These are phyloP conservation scores for Neoboletus magnificus DNA, from an alignment of 768 basidiomycete genomes.

Conservation along the genomic window DNA sequence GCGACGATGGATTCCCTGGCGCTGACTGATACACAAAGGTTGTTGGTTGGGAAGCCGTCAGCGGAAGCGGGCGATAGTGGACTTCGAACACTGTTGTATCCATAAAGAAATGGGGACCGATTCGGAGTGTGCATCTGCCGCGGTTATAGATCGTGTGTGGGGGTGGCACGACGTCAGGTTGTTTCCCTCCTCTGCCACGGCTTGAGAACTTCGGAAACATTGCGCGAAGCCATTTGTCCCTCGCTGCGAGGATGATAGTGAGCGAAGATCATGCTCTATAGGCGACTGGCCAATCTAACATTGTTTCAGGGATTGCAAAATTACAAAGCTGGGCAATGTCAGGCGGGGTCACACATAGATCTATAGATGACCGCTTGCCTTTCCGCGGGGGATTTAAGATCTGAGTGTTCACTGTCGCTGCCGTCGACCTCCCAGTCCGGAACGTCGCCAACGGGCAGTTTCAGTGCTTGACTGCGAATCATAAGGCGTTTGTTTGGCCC, in stretches of 20 bases:
- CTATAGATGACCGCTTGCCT: conserved; percentile 40
- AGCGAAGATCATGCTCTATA: conserved; percentile 12
- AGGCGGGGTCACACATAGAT: neutral
- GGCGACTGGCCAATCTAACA: conserved; percentile 39
- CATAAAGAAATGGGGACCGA: conserved; percentile 72
- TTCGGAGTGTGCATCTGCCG: conserved; percentile 66
- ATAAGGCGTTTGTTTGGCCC: conserved; percentile 28
- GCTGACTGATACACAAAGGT: conserved; percentile 28
- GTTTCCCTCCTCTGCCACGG: conserved; percentile 57
- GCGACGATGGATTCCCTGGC: conserved; percentile 25
- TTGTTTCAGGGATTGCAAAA: conserved; percentile 68
- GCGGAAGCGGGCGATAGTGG: conserved; percentile 51
- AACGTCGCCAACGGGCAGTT: conserved; percentile 54
- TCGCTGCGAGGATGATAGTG: conserved; percentile 42
- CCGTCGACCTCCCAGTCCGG: conserved; percentile 60
- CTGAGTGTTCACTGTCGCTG: conserved; percentile 38
- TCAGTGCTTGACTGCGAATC: conserved; percentile 26
- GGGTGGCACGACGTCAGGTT: conserved; percentile 50
- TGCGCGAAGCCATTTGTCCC: conserved; percentile 63
- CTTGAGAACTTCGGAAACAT: conserved; percentile 72
- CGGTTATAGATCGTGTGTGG: conserved; percentile 64
- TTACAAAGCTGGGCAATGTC: conserved; percentile 45
- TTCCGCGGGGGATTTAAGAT: conserved; percentile 49
- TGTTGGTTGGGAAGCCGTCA: conserved; percentile 19
- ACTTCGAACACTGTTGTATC: conserved; percentile 73